Evolutionary conservation across 116 monocot species (phyloP).

Genomic region (Cymodocea nodosa): DNA sequence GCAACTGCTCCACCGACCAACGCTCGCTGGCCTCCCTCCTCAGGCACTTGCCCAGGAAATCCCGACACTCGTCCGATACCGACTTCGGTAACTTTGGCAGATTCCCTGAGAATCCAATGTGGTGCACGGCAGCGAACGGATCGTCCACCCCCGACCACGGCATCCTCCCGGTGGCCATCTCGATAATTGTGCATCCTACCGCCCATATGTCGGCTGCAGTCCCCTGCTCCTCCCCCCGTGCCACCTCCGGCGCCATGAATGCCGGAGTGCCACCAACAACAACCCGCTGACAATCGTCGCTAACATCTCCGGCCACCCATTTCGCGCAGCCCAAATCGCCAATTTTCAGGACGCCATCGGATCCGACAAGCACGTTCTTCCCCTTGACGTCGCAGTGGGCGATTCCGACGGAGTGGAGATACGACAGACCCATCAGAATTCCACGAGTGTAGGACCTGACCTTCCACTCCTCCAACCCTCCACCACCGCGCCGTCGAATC

Average conservation of each 20-base stretch:
- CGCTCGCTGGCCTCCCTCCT: conserved; percentile 24
- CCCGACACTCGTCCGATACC: conserved; percentile 35
- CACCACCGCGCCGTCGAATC: conserved; percentile 11
- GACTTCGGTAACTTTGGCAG: conserved; percentile 22
- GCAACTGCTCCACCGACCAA: conserved; percentile 52
- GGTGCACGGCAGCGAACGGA: conserved; percentile 22
- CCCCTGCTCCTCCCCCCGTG: conserved; percentile 37
- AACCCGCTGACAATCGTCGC: conserved; percentile 19
- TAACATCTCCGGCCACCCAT: background rate
- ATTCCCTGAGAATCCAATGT: conserved; percentile 32
- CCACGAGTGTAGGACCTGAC: conserved; percentile 18
- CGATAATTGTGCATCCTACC: conserved; percentile 58
- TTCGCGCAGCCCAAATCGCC: conserved; percentile 61
- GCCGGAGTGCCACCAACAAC: conserved; percentile 32
- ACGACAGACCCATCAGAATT: conserved; percentile 30
- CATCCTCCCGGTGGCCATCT: conserved; percentile 60
- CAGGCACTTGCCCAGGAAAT: conserved; percentile 44
- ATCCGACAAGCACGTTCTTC: conserved; percentile 45
- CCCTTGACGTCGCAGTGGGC: conserved; percentile 74
- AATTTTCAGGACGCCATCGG: conserved; percentile 41
- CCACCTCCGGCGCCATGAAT: conserved; percentile 27
- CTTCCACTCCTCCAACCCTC: conserved; percentile 17
- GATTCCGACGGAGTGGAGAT: conserved; percentile 38
- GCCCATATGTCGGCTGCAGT: conserved; percentile 53
- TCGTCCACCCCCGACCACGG: conserved; percentile 39